These are phyloP conservation scores for Thermomyces lanuginosus DNA, from an alignment of 2,329 filamentous ascomycete genomes.

Conservation along the genomic window DNA sequence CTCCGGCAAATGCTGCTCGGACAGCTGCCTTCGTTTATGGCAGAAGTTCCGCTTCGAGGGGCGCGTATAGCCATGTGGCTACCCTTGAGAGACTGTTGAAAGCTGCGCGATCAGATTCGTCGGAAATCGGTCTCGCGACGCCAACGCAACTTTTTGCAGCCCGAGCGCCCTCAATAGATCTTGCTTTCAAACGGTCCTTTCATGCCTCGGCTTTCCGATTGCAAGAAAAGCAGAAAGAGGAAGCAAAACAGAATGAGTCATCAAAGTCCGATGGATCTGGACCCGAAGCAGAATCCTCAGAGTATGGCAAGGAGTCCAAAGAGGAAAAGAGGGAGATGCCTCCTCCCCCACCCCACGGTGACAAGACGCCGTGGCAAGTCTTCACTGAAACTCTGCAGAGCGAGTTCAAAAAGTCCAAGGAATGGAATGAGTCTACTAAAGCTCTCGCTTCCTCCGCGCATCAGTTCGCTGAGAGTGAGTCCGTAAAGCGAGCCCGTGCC, in stretches of 20 bases:
- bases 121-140: slow-evolving; percentile 25
- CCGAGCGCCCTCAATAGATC: slow-evolving; percentile 25
- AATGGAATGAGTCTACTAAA: slow-evolving; percentile 98
- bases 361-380: slow-evolving; percentile 97
- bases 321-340: slow-evolving; percentile 47
- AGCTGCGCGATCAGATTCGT: slow-evolving; percentile 17
- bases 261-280: slow-evolving; percentile 15
- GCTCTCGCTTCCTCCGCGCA: slow-evolving; percentile 76
- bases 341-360: slow-evolving; percentile 87
- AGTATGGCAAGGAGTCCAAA: slow-evolving; percentile 32
- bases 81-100: slow-evolving; percentile 19
- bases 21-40: slow-evolving; percentile 20
- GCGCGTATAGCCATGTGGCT: slow-evolving; percentile 13
- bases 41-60: slow-evolving; percentile 17
- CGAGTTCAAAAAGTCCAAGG: slow-evolving; percentile 93
- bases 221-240: slow-evolving; percentile 21
- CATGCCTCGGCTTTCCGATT: slow-evolving; percentile 19
- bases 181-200: slow-evolving; percentile 23
- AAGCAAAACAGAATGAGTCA: slow-evolving; percentile 18
- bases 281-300: slow-evolving; percentile 22
- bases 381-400: slow-evolving; percentile 90
- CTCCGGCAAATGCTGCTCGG: slow-evolving; percentile 19
- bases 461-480: slow-evolving; percentile 84
- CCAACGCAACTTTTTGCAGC: slow-evolving; percentile 9
- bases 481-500: slow-evolving; percentile 66